phyloP scores from a whole-genome alignment of 177 flowering plant species.

The Vitis hybrid region DNA sequence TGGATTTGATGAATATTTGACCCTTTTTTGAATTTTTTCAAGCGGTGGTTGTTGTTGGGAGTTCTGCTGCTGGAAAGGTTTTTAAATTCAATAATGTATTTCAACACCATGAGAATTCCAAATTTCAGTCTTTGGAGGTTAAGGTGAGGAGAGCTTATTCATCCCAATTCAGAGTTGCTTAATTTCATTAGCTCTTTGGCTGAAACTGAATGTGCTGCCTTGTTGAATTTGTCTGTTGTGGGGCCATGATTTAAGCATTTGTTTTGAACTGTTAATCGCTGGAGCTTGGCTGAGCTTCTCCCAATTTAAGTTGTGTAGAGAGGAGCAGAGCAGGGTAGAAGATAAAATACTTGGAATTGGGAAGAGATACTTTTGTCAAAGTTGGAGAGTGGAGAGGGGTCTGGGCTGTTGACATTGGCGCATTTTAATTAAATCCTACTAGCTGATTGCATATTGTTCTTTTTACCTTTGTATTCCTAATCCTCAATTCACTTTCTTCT shows the following conservation, averaged over 20 bases:
- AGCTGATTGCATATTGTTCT: background rate
- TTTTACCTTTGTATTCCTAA: background rate
- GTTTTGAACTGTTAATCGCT: no score
- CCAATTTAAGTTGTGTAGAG: no score
- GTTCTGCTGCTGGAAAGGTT: constrained; percentile 30
- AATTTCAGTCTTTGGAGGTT: constrained; percentile 34
- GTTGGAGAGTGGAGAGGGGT: background rate
- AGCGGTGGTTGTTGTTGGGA: constrained; percentile 35
- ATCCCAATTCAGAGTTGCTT: background rate
- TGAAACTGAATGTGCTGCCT: background rate
- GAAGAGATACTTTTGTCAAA: no score
- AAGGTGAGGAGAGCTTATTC: constrained; percentile 34
- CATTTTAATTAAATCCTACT: background rate
- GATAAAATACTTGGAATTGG: no score
- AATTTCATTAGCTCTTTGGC: background rate
- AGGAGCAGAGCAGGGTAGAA: no score
- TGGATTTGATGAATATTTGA: background rate
- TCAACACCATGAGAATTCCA: constrained; percentile 21
- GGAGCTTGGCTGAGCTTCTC: no score
- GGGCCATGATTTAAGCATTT: background rate
- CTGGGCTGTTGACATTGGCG: background rate
- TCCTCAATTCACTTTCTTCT: background rate
- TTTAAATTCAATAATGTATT: constrained; percentile 20
- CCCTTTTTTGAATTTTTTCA: background rate
- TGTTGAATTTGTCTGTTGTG: background rate